Conservation (phyloP, 75 land plant species). For the Ceratopteris richardii region DNA sequence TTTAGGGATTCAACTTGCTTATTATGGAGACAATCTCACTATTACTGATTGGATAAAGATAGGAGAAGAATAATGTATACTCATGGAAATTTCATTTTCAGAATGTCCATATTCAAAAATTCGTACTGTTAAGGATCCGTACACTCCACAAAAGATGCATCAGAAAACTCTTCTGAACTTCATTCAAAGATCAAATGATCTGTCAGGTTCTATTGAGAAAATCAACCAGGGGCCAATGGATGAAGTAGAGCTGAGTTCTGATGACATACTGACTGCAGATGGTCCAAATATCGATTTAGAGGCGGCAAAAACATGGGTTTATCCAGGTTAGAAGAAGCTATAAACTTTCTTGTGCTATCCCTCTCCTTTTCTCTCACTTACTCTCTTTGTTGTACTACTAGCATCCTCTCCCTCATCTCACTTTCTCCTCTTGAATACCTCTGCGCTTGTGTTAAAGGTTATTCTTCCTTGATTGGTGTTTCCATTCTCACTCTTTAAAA, state of each 20-base stretch:
- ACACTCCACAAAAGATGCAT: too few species aligned
- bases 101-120: too few species aligned
- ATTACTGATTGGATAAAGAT: too few species aligned
- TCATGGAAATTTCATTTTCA: too few species aligned
- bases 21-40: too few species aligned
- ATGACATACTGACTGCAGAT: constrained; percentile 6
- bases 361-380: not conserved
- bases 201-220: not conserved
- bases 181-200: constrained; percentile 32
- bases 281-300: constrained; percentile 41
- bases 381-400: not conserved
- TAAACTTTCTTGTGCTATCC: not conserved
- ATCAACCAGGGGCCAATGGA: not conserved
- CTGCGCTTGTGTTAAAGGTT: not conserved
- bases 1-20: too few species aligned
- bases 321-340: constrained; percentile 54
- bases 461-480: not conserved
- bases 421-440: not conserved
- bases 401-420: not conserved
- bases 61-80: too few species aligned
- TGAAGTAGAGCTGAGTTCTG: not conserved
- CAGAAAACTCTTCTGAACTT: constrained; percentile 26
- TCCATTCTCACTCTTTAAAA: not conserved
- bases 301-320: constrained; percentile 83
- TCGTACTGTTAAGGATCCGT: too few species aligned